Percentiles rank a stretch among this genome's conserved stretches.
Conservation (phyloP, 2,329 filamentous ascomycete species). For the Colletotrichum sp. region DNA sequence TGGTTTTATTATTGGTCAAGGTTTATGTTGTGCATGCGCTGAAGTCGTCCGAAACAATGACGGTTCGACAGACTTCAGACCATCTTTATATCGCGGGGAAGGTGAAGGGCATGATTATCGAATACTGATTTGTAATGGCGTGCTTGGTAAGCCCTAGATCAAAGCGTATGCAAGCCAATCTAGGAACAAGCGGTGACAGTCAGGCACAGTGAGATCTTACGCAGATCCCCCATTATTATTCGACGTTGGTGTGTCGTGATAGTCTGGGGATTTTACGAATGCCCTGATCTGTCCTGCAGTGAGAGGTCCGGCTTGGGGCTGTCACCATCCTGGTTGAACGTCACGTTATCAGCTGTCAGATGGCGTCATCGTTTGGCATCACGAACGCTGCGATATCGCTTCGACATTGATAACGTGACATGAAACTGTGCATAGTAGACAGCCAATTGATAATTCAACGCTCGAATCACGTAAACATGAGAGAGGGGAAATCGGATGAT, state of each 20-base stretch:
- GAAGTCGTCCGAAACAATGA: neutral
- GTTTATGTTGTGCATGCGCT: neutral
- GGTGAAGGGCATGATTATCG: neutral
- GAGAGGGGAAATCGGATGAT: neutral
- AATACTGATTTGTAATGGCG: constrained; percentile 10
- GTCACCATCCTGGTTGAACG: constrained; percentile 1
- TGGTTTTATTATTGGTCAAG: neutral
- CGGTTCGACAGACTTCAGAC: neutral
- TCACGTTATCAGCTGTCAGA: constrained; percentile 6
- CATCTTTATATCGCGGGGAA: neutral
- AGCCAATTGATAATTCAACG: neutral
- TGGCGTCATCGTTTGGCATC: constrained; percentile 2
- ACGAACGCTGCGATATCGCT: neutral
- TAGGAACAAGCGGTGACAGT: constrained; percentile 1
- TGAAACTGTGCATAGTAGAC: neutral
- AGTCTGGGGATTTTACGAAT: neutral
- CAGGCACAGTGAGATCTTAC: neutral
- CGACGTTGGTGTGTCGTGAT: neutral
- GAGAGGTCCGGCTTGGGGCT: neutral
- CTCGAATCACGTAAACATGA: neutral
- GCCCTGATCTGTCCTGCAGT: neutral
- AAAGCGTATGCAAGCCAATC: neutral
- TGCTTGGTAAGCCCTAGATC: constrained; percentile 5
- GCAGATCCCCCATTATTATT: neutral
- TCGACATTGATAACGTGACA: too few relatives aligned